Conservation (phyloP, 169 alveolate genomes). For the Neospora caninum region DNA sequence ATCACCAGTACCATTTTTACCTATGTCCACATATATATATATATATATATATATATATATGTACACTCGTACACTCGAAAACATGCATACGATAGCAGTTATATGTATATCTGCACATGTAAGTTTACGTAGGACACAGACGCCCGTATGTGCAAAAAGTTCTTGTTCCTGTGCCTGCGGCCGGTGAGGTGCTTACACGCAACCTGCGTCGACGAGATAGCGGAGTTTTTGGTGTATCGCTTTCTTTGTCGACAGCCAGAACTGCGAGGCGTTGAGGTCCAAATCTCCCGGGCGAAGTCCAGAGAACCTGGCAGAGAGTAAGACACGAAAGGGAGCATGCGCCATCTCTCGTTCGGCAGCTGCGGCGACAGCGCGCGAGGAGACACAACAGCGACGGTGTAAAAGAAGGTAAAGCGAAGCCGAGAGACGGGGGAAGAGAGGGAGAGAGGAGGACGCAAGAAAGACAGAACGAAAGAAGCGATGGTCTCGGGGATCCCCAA, state of each 20-base stretch:
- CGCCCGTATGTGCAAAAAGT: neutral
- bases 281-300: conserved; percentile 84
- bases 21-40: no score
- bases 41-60: neutral
- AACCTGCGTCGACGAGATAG: conserved; percentile 80
- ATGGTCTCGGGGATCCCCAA: no score
- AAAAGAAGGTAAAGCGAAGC: no score
- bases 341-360: neutral
- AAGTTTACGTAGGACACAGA: no score
- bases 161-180: neutral
- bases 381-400: no score
- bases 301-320: conserved; percentile 69
- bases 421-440: no score
- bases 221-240: conserved; percentile 78
- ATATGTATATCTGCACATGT: no score
- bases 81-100: no score
- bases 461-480: no score
- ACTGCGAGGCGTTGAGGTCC: conserved; percentile 73
- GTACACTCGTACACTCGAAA: neutral
- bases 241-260: conserved; percentile 81
- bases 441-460: no score
- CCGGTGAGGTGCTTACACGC: conserved; percentile 49
- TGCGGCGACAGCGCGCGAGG: no score
- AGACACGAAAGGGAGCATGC: neutral
- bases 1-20: no score